phyloP scores from a whole-genome alignment of 108 stramenopile genomes.

The Pseudonitzschia delicatissima region DNA sequence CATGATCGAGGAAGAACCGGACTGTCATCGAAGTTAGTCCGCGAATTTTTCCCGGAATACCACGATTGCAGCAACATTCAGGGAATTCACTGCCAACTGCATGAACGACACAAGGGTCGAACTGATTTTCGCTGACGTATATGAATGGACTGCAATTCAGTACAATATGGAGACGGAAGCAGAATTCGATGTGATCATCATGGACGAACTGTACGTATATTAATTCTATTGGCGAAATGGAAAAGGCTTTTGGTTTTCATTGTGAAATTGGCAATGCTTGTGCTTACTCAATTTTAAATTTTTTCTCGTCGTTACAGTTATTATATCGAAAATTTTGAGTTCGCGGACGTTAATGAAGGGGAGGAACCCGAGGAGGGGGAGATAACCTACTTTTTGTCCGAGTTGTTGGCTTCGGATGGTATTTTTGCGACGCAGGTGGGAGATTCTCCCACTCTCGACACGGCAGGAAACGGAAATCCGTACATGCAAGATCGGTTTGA shows the following conservation, averaged over 20 bases:
- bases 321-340: slow-evolving; percentile 17
- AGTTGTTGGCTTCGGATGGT: slow-evolving; percentile 32
- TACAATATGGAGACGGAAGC: slow-evolving; percentile 6
- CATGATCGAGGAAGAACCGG: slow-evolving; percentile 68
- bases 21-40: slow-evolving; percentile 37
- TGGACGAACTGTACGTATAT: slow-evolving; percentile 44
- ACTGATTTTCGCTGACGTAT: slow-evolving; percentile 4
- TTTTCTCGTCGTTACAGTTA: not conserved
- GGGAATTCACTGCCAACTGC: slow-evolving; percentile 36
- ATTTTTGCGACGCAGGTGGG: slow-evolving; percentile 46
- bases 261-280: too few species aligned
- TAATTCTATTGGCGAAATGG: not conserved
- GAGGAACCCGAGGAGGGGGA: slow-evolving; percentile 29
- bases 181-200: slow-evolving; percentile 49
- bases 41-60: slow-evolving; percentile 43
- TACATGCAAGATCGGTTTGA: slow-evolving; percentile 5
- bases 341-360: too few species aligned
- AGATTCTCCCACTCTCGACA: slow-evolving; percentile 18
- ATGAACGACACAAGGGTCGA: slow-evolving; percentile 62
- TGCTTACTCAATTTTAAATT: too few species aligned
- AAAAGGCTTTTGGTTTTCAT: not conserved
- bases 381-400: slow-evolving; percentile 1
- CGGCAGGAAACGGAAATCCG: not conserved
- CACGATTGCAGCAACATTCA: slow-evolving; percentile 47
- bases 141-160: not conserved